Evolutionary conservation across 1,139 yeast species (phyloP), one percentile per base, ranked within the genome.

Genomic region (Eremothecium gossypii): DNA sequence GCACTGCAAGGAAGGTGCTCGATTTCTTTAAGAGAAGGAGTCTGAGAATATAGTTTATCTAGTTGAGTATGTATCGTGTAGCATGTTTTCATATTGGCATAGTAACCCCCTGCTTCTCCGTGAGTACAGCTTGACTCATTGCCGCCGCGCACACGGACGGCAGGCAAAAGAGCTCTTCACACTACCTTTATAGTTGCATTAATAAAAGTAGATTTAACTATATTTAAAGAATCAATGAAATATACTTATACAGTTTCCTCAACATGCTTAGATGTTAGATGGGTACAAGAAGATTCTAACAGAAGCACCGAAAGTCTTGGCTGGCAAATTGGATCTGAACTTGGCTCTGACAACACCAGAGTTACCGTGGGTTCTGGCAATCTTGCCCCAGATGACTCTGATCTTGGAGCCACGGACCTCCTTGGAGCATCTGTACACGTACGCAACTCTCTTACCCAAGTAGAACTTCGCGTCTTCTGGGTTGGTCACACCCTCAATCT

Each of bases 261-360:
- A 43, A 45, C 45, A 47, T 45, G 49, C 59, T 85, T 89, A 91
- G 83, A 91, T 91, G 94, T 83, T 89, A 64, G 97, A 91, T 76
- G 98, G 98, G 86, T 91, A 91, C 76, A 91, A 89, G 95, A 91
- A 87, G 79, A 91, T 82, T 81, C 98, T 86, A 71, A 91, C 97
- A 60, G 96, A 83, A 70, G 98, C 96, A 77, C 98, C 98, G 71
- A 91, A 87, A 64, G 97, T 86, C 85, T 89, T 87, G 65, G 98
- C 89, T 73, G 98, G 98, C 70, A 91, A 83, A 89, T 91, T 91
- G 76, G 85, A 82, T 77, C 85, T 89, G 93, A 91, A 91, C 77
- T 80, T 85, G 68, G 98, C 98, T 77, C 98, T 91, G 64, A 91
- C 96, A 62, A 85, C 76, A 76, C 98, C 98, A 66, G 83, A 77